phyloP scores from a whole-genome alignment of 2,329 filamentous ascomycete species.

The Falciphora oryzae region DNA sequence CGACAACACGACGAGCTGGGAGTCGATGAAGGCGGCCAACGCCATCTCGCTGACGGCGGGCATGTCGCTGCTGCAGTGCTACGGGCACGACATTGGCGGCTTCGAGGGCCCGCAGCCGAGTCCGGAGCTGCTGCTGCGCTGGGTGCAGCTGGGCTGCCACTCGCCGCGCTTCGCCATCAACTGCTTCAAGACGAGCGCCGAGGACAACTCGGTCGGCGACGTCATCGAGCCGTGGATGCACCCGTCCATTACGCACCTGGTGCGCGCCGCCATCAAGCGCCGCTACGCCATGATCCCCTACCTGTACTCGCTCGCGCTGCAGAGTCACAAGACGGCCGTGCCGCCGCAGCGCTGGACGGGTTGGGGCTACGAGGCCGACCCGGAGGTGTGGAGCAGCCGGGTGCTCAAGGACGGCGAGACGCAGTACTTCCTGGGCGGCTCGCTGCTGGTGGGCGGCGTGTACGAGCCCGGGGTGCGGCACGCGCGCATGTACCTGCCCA shows the following conservation, averaged over 20 bases:
- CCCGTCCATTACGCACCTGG: constrained; percentile 55
- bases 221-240: constrained; percentile 79
- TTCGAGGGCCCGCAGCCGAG: constrained; percentile 69
- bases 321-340: constrained; percentile 53
- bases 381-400: constrained; percentile 56
- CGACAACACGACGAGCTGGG: constrained; percentile 70
- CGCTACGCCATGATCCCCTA: constrained; percentile 69
- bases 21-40: constrained; percentile 66
- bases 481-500: constrained; percentile 57
- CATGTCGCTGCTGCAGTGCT: constrained; percentile 61
- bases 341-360: constrained; percentile 68
- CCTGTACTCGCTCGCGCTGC: constrained; percentile 59
- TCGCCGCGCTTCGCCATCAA: constrained; percentile 70
- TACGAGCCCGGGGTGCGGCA: constrained; percentile 52
- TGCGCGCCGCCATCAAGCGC: constrained; percentile 61
- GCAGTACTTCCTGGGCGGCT: constrained; percentile 69
- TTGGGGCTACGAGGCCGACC: constrained; percentile 64
- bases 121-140: constrained; percentile 64
- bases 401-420: constrained; percentile 56
- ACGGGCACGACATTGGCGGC: constrained; percentile 69
- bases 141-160: constrained; percentile 67
- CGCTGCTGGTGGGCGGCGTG: constrained; percentile 60
- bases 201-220: constrained; percentile 61
- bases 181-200: constrained; percentile 66
- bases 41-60: constrained; percentile 63